Evolutionary conservation across 768 basidiomycete genomes (phyloP).

Genomic region (Russula lepida): DNA sequence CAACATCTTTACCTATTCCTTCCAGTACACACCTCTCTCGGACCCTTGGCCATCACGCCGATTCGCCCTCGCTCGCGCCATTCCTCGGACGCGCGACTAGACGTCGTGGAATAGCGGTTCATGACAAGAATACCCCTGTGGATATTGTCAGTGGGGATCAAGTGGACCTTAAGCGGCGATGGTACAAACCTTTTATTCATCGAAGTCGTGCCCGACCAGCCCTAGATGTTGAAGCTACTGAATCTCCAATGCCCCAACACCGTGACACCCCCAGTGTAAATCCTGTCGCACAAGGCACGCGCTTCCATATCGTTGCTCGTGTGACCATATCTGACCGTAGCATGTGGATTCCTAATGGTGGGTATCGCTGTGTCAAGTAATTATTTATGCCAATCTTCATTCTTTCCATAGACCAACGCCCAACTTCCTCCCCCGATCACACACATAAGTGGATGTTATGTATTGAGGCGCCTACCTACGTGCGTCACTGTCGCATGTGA

Average conservation of each 20-base stretch:
- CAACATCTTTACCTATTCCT: background rate
- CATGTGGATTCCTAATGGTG: constrained; percentile 36
- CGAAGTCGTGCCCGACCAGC: constrained; percentile 35
- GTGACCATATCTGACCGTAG: constrained; percentile 38
- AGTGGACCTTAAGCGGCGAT: constrained; percentile 16
- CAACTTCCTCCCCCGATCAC: constrained; percentile 20
- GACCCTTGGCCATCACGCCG: constrained; percentile 43
- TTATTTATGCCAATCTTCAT: background rate
- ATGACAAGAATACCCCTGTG: constrained; percentile 29
- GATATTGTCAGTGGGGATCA: constrained; percentile 27
- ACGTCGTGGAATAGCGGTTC: constrained; percentile 34
- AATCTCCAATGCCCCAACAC: background rate
- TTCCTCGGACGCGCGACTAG: constrained; percentile 40
- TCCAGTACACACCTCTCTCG: constrained; percentile 36
- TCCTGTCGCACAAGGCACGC: constrained; percentile 25
- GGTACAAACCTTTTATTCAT: constrained; percentile 35
- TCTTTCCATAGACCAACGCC: constrained; percentile 29
- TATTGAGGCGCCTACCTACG: constrained; percentile 41
- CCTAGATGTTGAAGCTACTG: constrained; percentile 25
- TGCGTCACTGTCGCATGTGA: constrained; percentile 24
- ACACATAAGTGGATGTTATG: constrained; percentile 43
- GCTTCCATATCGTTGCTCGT: constrained; percentile 42
- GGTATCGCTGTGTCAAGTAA: constrained; percentile 5
- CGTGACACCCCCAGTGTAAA: background rate
- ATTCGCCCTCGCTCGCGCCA: constrained; percentile 42